Percentiles rank a stretch among this genome's conserved stretches.
phyloP scores from a whole-genome alignment of 176 grass and related monocot genomes.

The Rhynchospora tenuis region DNA sequence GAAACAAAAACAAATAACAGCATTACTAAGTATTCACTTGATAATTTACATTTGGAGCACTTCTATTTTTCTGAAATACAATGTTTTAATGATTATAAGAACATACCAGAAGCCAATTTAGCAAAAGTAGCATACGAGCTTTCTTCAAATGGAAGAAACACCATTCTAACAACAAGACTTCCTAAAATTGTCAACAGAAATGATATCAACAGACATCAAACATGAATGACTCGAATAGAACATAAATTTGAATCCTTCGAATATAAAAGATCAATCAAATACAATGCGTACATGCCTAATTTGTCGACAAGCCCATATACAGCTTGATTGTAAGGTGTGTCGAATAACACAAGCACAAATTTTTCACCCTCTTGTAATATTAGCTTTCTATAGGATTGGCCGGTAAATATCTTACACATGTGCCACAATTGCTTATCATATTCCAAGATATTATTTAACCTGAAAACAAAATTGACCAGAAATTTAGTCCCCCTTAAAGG shows the following conservation, averaged over 20 bases:
- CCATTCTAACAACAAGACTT: conserved; percentile 94
- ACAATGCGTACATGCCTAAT: conserved; percentile 60
- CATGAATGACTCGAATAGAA: conserved; percentile 9
- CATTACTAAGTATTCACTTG: not conserved
- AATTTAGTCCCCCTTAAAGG: conserved; percentile 16
- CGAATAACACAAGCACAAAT: conserved; percentile 81
- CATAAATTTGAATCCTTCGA: conserved; percentile 15
- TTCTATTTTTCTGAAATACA: not conserved
- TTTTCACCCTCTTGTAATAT: conserved; percentile 99
- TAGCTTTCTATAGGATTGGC: conserved; percentile 80
- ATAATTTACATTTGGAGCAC: not conserved
- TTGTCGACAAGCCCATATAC: conserved; percentile 87
- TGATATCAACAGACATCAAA: conserved; percentile 8
- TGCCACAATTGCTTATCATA: conserved; percentile 80
- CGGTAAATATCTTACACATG: conserved; percentile 97
- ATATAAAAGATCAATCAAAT: not conserved
- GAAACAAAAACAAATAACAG: conserved; percentile 24
- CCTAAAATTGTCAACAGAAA: conserved; percentile 39
- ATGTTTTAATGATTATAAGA: conserved; percentile 15
- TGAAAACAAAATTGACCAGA: conserved; percentile 23
- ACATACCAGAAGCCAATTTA: conserved; percentile 68
- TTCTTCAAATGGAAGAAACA: conserved; percentile 99
- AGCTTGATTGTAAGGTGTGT: conserved; percentile 97
- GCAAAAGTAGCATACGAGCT: conserved; percentile 94
- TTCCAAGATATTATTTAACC: conserved; percentile 57